Evolutionary conservation across 1,139 yeast genomes (phyloP).

Genomic region (Meyerozyma guilliermondii): DNA sequence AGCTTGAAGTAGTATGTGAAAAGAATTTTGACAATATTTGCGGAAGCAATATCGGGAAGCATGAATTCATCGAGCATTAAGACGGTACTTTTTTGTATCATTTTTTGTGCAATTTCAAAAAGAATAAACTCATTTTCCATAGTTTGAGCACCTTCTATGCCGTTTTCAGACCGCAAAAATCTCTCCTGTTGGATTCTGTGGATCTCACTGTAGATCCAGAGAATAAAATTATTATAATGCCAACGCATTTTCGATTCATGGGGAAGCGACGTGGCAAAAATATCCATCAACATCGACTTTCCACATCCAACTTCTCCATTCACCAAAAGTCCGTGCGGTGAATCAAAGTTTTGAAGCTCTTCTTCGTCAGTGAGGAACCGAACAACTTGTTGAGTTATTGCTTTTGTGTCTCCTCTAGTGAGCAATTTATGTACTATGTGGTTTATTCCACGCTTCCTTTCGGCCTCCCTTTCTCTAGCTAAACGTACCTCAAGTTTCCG

Average conservation of each 20-base stretch:
- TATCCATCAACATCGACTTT: slow-evolving; percentile 68
- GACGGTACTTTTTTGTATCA: slow-evolving; percentile 56
- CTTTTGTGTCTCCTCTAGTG: slow-evolving; percentile 24
- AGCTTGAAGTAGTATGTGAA: slow-evolving; percentile 66
- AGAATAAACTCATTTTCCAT: slow-evolving; percentile 62
- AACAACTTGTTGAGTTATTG: slow-evolving; percentile 33
- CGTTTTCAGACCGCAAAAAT: slow-evolving; percentile 9
- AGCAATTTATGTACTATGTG: slow-evolving; percentile 17
- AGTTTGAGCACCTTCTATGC: slow-evolving; percentile 10
- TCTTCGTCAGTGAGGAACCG: slow-evolving; percentile 59
- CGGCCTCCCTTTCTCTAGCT: slow-evolving; percentile 16
- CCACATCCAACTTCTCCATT: slow-evolving; percentile 80
- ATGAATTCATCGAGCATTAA: slow-evolving; percentile 68
- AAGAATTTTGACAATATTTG: slow-evolving; percentile 59
- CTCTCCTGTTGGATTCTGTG: slow-evolving; percentile 48
- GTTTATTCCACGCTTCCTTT: slow-evolving; percentile 9
- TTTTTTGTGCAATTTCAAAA: slow-evolving; percentile 62
- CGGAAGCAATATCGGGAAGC: slow-evolving; percentile 70
- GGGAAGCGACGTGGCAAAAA: slow-evolving; percentile 63
- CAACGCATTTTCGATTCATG: slow-evolving; percentile 61
- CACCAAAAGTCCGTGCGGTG: slow-evolving; percentile 61
- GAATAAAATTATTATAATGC: slow-evolving; percentile 67
- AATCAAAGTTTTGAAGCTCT: slow-evolving; percentile 47
- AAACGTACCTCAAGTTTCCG: slow-evolving; percentile 41
- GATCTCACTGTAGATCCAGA: slow-evolving; percentile 63